Conservation (phyloP, 257 asterid species). For the Solanum piurae region DNA sequence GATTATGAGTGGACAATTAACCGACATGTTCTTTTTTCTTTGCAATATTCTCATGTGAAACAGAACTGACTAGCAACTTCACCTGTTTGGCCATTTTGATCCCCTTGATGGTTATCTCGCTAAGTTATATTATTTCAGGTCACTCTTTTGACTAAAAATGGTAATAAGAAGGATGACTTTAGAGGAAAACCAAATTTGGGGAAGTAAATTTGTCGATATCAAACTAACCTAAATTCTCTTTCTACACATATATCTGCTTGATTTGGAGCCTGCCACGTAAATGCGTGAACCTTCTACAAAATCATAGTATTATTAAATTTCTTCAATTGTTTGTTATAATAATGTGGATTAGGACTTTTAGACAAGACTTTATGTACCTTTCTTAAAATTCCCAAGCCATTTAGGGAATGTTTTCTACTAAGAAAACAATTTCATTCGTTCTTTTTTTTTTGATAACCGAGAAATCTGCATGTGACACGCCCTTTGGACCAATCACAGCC, state of each 20-base stretch:
- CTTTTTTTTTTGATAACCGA: too few species aligned
- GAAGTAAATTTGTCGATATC: conserved; percentile 14
- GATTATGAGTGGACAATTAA: background rate
- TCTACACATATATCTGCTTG: background rate
- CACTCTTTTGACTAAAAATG: background rate
- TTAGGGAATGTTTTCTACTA: background rate
- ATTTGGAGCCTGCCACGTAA: background rate
- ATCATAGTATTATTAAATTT: background rate
- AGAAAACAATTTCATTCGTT: background rate
- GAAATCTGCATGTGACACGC: too few species aligned
- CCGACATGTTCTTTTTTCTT: background rate
- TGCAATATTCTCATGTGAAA: background rate
- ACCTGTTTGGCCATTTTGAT: background rate
- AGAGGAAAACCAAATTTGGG: background rate
- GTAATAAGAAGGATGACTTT: background rate
- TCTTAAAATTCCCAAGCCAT: background rate
- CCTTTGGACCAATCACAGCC: too few species aligned
- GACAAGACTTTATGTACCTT: background rate
- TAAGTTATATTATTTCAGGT: background rate
- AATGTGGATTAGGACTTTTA: background rate
- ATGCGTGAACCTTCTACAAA: background rate
- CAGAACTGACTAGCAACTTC: background rate
- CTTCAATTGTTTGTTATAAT: background rate
- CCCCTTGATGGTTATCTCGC: background rate
- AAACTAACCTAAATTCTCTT: background rate